These are phyloP conservation scores for Citrus maxima DNA, from an alignment of 345 rosid genomes.

Conservation along the genomic window DNA sequence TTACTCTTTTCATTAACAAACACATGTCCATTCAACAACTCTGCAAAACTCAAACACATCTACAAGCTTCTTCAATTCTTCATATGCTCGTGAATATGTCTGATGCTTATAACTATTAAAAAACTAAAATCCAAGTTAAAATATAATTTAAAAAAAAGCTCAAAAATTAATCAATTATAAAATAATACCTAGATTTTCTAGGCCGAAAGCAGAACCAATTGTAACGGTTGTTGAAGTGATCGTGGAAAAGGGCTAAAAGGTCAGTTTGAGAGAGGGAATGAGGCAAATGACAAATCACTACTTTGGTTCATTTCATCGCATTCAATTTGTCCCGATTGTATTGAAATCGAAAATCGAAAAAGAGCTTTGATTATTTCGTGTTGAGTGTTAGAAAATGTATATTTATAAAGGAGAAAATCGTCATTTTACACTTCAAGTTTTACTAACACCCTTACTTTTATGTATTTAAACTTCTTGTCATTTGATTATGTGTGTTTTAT, in stretches of 20 bases:
- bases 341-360: no score
- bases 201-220: constrained; percentile 53
- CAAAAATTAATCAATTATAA: neutral
- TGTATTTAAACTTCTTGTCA: no score
- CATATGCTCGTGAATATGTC: constrained; percentile 56
- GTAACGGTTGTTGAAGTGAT: constrained; percentile 53
- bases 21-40: constrained; percentile 60
- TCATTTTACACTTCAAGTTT: no score
- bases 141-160: neutral
- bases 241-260: constrained; percentile 53
- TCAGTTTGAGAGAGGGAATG: constrained; percentile 56
- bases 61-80: constrained; percentile 51
- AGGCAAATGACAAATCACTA: constrained; percentile 70
- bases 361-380: neutral
- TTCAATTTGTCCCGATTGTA: neutral
- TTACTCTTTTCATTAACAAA: constrained; percentile 76
- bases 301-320: constrained; percentile 45
- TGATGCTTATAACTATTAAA: constrained; percentile 47
- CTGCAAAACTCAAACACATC: constrained; percentile 64
- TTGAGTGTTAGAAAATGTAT: no score
- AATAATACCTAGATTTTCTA: constrained; percentile 46
- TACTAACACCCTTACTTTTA: no score
- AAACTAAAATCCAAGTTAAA: neutral
- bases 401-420: no score
- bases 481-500: no score